Evolutionary conservation across 352 stramenopile species (phyloP), one percentile per base, ranked within the genome.

Genomic region (Phytopythium vexans): DNA sequence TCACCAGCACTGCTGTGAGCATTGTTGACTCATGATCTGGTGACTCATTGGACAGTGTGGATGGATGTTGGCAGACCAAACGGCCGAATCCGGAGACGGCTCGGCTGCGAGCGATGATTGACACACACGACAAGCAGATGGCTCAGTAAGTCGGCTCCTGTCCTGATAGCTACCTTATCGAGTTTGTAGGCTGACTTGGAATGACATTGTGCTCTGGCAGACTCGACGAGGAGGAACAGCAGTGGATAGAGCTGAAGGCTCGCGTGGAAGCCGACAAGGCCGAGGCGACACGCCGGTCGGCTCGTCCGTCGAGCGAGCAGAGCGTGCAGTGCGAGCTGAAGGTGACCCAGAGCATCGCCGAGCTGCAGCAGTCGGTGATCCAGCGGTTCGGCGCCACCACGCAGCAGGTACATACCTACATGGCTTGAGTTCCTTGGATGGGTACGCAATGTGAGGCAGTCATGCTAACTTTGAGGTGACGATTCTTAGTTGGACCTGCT

Each of bases 81-180:
- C 41, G 79, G 6, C 49, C 66, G 4, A 90, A 88, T 42, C 77
- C 74, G 4, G 79, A 90, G 67, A 90, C 88, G 33, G 72, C 73
- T 14, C 70, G 77, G 6, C 63, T 88, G 16, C 66, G 71, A 9
- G 66, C 77, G 43, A 48, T 72, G 31, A 72, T 87, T n/a, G 62
- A 81, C 49, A 66, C 70, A 14, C 64, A 73, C 50, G 65, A 82
- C 38, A 58, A 82, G 47, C 66, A 59, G 31, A 64, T 85, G 4
- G 61, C 66, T 50, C 64, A 52, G 74, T 81, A 60, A 11, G 57
- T 57, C 14, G 31, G 4, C 27, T 15, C 10, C 11, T 41, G 32
- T 9, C 34, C 14, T n/a, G 33, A 6, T n/a, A 5, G 8, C n/a
- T 47, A 9, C 14, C 8, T 44, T 10, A 8, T 42, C 6, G 21